phyloP scores from a whole-genome alignment of 2,329 filamentous ascomycete species.

The Onygena corvina region DNA sequence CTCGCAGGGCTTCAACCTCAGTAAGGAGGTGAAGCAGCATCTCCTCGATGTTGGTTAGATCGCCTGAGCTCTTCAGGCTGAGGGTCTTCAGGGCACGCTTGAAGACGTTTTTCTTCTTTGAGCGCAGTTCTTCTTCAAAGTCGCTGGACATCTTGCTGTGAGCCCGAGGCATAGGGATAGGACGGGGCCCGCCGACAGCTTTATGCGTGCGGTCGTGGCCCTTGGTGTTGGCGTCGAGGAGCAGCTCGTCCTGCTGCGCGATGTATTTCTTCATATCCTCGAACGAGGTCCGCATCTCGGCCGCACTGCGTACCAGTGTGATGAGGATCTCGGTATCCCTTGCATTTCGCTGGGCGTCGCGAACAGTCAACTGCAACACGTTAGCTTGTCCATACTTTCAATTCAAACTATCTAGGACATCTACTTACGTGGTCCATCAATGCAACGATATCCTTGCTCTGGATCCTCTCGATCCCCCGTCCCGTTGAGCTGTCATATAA shows the following conservation, averaged over 20 bases:
- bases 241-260: conserved; percentile 75
- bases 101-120: conserved; percentile 89
- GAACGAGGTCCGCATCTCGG: conserved; percentile 94
- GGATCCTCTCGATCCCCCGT: conserved; percentile 75
- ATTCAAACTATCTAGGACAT: too few species aligned
- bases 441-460: conserved; percentile 92
- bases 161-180: conserved; percentile 58
- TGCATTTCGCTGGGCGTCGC: conserved; percentile 90
- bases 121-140: conserved; percentile 48
- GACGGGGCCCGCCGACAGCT: conserved; percentile 72
- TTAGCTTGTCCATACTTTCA: too few species aligned
- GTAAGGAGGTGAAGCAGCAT: conserved; percentile 85
- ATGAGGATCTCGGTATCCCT: conserved; percentile 93
- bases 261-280: conserved; percentile 91
- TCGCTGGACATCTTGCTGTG: conserved; percentile 36
- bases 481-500: conserved; percentile 85
- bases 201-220: conserved; percentile 80
- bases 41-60: conserved; percentile 76
- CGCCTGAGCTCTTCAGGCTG: conserved; percentile 74
- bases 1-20: conserved; percentile 77
- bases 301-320: conserved; percentile 80
- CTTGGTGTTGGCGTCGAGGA: conserved; percentile 76
- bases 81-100: conserved; percentile 84
- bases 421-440: conserved; percentile 81
- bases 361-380: conserved; percentile 61